Base-by-base conservation (phyloP, 228 moss, liverwort and hornwort species). In the Sphagnum magellanicum region DNA sequence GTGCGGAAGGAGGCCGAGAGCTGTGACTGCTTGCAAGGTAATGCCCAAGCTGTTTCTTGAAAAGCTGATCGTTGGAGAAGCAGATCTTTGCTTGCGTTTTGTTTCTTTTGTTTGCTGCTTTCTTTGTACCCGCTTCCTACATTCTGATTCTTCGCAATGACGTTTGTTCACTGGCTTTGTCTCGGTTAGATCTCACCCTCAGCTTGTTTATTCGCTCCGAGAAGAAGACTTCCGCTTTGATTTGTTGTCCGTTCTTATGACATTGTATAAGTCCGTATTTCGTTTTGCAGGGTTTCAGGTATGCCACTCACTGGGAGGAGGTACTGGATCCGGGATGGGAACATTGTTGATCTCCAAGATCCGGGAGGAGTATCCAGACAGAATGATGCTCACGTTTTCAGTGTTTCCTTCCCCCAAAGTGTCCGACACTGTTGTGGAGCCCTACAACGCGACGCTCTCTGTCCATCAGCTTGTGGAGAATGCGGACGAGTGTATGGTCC, bases 1-100 rank as follows among this genome's bases (percentile, higher is more conserved):
- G 84, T 84, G 48, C 84, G 81, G 4, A 84, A 84, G 67, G 84
- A 84, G 63, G 84, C 84, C 15, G 84, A 84, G 66, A 84, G 84
- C 51, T 84, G 84, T 46, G 84, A 84, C 75, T 84, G 84, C 63
- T 75, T 84, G 4, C 84, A 84, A 78, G 84, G 84, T 81, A 15
- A 32, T 32, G 32, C 32, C 32, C 32, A 32, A 32, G 3, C 32
- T 32, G 32, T 32, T 32, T 32, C 0, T 32, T 32, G 32, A 32
- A 32, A 32, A 32, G 0, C 12, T 55, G 9, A 8, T 55, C 9
- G 55, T 8, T 12, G 55, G 55, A 32, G 55, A 55, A 55, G 55
- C 55, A 12, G 55, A 8, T 55, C 55, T 55, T 55, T 32, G 32
- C 32, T 32, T 2, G 32, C 32, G 32, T 32, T 32, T 32, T 32